Conservation (phyloP, 441 rosid genomes). For the Pelargonium fulgidum region DNA sequence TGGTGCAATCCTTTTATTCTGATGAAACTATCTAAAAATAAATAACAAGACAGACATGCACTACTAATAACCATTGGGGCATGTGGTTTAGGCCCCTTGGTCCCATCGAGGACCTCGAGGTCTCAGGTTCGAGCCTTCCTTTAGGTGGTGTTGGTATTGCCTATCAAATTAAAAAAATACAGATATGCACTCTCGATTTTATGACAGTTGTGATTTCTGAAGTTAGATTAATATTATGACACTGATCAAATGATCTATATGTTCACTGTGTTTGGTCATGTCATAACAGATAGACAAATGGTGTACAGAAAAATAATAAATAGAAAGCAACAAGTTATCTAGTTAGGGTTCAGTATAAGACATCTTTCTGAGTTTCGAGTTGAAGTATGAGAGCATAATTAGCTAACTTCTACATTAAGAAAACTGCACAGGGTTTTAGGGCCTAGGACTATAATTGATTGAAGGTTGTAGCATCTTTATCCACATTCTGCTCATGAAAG, state of each 20-base stretch:
- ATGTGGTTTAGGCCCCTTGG: too few relatives aligned
- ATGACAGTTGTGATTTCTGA: neutral
- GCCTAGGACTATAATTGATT: neutral
- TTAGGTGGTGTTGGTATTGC: too few relatives aligned
- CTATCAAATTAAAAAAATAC: too few relatives aligned
- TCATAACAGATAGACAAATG: conserved; percentile 1
- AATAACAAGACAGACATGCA: neutral
- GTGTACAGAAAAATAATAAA: neutral
- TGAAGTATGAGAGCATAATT: neutral
- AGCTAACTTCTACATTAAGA: neutral
- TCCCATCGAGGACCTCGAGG: too few relatives aligned
- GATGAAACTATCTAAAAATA: neutral
- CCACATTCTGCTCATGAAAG: conserved; percentile 12
- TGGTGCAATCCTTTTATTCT: neutral
- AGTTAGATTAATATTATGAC: neutral
- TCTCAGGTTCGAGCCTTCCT: too few relatives aligned
- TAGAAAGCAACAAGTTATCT: neutral
- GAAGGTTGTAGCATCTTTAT: neutral
- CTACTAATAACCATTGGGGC: too few relatives aligned
- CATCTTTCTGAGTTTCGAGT: neutral
- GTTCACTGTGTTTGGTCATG: neutral
- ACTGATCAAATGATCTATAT: neutral
- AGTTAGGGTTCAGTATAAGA: neutral
- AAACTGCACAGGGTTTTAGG: neutral
- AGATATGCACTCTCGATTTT: neutral